Percentiles rank a stretch among this genome's conserved stretches.
Conservation (phyloP, 768 basidiomycete species). For the Suillus cothurnatus region DNA sequence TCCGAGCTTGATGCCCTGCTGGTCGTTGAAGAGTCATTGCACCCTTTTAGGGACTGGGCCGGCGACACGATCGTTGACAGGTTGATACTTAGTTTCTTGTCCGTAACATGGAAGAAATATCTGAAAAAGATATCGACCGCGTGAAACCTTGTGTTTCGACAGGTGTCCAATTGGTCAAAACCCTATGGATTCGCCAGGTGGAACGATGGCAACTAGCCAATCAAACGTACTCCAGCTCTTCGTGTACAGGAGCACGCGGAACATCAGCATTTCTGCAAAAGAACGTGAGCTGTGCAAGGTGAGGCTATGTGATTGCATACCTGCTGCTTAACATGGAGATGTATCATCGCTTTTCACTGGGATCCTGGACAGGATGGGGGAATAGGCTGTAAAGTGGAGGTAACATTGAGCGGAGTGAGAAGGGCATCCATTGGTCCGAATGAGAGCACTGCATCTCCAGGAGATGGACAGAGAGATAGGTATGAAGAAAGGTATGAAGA, state of each 20-base stretch:
- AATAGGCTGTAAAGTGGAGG: conserved; percentile 72
- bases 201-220: conserved; percentile 83
- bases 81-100: background rate
- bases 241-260: conserved; percentile 78
- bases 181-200: conserved; percentile 91
- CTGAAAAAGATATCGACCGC: conserved; percentile 61
- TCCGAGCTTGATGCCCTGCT: background rate
- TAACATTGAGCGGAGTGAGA: conserved; percentile 77
- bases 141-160: conserved; percentile 64
- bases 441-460: conserved; percentile 73
- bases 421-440: conserved; percentile 83
- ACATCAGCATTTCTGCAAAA: conserved; percentile 75
- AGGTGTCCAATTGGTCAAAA: conserved; percentile 54
- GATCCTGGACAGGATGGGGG: conserved; percentile 83
- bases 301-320: conserved; percentile 33
- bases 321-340: conserved; percentile 72
- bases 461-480: conserved; percentile 72
- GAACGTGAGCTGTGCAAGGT: conserved; percentile 5
- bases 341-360: conserved; percentile 72
- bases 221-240: conserved; percentile 94
- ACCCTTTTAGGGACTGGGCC: background rate
- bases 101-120: conserved; percentile 48
- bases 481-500: conserved; percentile 77
- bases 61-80: background rate
- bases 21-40: background rate